Conservation (phyloP, 202 grass and related monocot species). For the Tripidium arundinaceum region DNA sequence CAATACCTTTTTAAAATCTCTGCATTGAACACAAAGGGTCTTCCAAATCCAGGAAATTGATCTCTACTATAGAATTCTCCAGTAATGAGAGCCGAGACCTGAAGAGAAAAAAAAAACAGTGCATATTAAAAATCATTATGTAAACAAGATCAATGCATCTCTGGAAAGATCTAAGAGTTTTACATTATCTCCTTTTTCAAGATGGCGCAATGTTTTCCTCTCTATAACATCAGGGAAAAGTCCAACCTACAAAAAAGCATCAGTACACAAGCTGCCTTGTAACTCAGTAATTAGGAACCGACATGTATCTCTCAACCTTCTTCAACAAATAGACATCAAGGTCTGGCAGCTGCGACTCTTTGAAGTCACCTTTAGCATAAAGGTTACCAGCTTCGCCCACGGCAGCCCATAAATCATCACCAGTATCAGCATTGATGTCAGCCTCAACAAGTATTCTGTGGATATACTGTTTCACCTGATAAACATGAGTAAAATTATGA, state of each 20-base stretch:
- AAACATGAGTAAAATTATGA: conserved; percentile 25
- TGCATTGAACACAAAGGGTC: conserved; percentile 83
- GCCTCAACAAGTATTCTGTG: conserved; percentile 83
- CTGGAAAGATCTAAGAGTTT: conserved; percentile 8
- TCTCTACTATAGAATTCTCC: conserved; percentile 92
- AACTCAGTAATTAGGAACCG: conserved; percentile 24
- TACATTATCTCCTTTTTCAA: conserved; percentile 82
- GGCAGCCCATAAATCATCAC: conserved; percentile 65
- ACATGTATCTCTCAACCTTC: conserved; percentile 50
- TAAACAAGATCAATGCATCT: background rate
- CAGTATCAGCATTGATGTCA: conserved; percentile 45
- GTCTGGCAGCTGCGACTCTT: conserved; percentile 51
- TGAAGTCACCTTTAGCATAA: conserved; percentile 73
- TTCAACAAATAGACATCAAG: conserved; percentile 87
- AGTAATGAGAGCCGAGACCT: conserved; percentile 95
- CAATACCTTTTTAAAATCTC: conserved; percentile 74
- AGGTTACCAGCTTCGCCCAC: conserved; percentile 61
- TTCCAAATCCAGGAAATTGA: conserved; percentile 93
- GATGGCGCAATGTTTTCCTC: conserved; percentile 66
- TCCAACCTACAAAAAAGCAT: conserved; percentile 76
- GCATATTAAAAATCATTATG: background rate
- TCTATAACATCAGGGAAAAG: conserved; percentile 93
- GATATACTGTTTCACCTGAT: conserved; percentile 88
- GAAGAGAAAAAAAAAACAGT: background rate
- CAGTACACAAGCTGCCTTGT: conserved; percentile 30